Evolutionary conservation across 1,139 yeast genomes (phyloP).

Genomic region (Kodamaea fungicola): DNA sequence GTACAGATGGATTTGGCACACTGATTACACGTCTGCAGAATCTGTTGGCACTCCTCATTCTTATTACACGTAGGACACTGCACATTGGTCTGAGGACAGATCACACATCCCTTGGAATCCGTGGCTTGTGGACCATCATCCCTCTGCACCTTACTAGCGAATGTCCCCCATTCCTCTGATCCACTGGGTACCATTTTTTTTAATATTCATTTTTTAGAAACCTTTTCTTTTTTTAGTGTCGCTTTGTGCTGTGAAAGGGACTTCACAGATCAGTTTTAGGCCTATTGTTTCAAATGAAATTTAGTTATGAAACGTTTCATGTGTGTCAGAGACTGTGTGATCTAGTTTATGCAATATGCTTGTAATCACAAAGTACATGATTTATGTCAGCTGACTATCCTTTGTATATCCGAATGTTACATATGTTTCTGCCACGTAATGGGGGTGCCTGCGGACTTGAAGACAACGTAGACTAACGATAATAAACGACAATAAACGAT

Average conservation of each 20-base stretch:
- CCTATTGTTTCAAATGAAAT: constrained; percentile 1
- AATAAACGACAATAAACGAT: too few relatives aligned
- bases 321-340: neutral
- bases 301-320: constrained; percentile 4
- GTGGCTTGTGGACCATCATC: constrained; percentile 11
- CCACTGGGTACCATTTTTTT: neutral
- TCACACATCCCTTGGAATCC: constrained; percentile 41
- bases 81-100: constrained; percentile 38
- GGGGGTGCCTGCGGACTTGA: too few relatives aligned
- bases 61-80: constrained; percentile 53
- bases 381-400: too few relatives aligned
- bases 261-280: neutral
- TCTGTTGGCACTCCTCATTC: constrained; percentile 51
- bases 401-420: too few relatives aligned
- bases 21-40: constrained; percentile 50
- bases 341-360: too few relatives aligned
- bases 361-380: too few relatives aligned
- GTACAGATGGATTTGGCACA: constrained; percentile 61
- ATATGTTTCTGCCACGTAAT: too few relatives aligned
- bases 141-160: constrained; percentile 2
- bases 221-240: neutral
- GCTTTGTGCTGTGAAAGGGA: neutral
- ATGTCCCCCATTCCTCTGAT: constrained; percentile 1
- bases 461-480: too few relatives aligned
- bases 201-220: neutral